phyloP scores from a whole-genome alignment of 2,329 filamentous ascomycete species.

The Xylaria arbuscula region DNA sequence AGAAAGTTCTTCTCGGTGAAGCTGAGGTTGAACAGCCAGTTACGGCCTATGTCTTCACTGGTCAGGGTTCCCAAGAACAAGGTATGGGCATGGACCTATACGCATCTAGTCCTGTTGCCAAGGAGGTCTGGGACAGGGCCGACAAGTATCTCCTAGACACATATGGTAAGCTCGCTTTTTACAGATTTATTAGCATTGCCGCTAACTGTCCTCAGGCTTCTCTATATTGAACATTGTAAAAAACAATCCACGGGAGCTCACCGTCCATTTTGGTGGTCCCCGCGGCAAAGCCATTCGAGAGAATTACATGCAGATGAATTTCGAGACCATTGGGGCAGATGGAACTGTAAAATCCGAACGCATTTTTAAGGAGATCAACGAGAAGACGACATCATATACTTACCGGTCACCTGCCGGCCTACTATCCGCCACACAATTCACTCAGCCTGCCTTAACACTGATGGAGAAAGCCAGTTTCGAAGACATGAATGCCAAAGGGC shows the following conservation, averaged over 20 bases:
- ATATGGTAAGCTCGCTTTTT: conserved; percentile 74
- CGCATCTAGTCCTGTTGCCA: conserved; percentile 89
- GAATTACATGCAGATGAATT: conserved; percentile 99
- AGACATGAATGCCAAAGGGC: conserved; percentile 97
- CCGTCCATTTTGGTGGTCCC: conserved; percentile 96
- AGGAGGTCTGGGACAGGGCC: conserved; percentile 97
- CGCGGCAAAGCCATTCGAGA: conserved; percentile 96
- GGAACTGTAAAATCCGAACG: conserved; percentile 97
- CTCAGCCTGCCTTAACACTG: conserved; percentile 93
- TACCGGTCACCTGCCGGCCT: conserved; percentile 95
- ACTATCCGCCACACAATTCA: conserved; percentile 97
- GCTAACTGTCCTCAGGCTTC: conserved; percentile 70
- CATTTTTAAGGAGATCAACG: conserved; percentile 98
- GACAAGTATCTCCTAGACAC: conserved; percentile 99
- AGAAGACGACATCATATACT: conserved; percentile 94
- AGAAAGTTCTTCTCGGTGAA: conserved; percentile 94
- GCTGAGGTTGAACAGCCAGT: conserved; percentile 98
- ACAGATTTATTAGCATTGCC: background rate
- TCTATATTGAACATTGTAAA: conserved; percentile 99
- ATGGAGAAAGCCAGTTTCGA: conserved; percentile 99
- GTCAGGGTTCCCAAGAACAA: conserved; percentile 97
- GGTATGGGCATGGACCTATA: conserved; percentile 99
- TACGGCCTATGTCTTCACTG: conserved; percentile 97
- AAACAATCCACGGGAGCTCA: conserved; percentile 99
- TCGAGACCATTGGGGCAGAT: conserved; percentile 94